Percentiles rank a stretch among this genome's conserved stretches.
These are phyloP conservation scores for Chlorella sp. DNA, from an alignment of 139 green algal species.

Conservation along the genomic window DNA sequence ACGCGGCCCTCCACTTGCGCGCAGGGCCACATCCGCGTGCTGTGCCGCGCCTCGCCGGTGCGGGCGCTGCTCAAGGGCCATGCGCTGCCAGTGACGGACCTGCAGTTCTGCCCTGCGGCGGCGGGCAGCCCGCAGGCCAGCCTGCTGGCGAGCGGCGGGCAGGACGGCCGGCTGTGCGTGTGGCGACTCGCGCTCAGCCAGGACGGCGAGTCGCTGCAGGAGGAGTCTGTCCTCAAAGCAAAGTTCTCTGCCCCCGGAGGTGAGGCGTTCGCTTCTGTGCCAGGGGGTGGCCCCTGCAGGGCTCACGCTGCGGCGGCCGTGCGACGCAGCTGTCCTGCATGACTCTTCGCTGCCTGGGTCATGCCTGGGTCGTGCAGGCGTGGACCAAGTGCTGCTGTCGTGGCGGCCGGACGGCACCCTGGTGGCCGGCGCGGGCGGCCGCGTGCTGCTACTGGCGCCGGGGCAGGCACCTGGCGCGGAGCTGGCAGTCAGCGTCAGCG, in stretches of 20 bases:
- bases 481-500: too few species aligned
- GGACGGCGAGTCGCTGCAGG: slow-evolving; percentile 27
- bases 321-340: not conserved
- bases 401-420: slow-evolving; percentile 40
- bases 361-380: too few species aligned
- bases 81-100: slow-evolving; percentile 51
- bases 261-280: too few species aligned
- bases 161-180: slow-evolving; percentile 54
- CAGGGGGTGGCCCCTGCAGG: too few species aligned
- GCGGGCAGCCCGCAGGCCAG: not conserved
- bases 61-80: slow-evolving; percentile 76
- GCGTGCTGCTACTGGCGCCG: slow-evolving; percentile 41
- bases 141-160: slow-evolving; percentile 49
- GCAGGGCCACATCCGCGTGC: slow-evolving; percentile 77
- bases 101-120: slow-evolving; percentile 37
- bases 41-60: slow-evolving; percentile 57
- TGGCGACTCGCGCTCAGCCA: slow-evolving; percentile 47
- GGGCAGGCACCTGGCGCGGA: too few species aligned
- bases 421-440: slow-evolving; percentile 35
- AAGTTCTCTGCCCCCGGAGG: too few species aligned
- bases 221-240: too few species aligned
- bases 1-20: too few species aligned
- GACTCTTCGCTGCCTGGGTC: not conserved
- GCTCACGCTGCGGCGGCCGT: too few species aligned
- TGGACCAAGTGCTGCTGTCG: slow-evolving; percentile 11